Evolutionary conservation across 192 early-diverging fungal species (phyloP).

Genomic region (Pilaira anomala): DNA sequence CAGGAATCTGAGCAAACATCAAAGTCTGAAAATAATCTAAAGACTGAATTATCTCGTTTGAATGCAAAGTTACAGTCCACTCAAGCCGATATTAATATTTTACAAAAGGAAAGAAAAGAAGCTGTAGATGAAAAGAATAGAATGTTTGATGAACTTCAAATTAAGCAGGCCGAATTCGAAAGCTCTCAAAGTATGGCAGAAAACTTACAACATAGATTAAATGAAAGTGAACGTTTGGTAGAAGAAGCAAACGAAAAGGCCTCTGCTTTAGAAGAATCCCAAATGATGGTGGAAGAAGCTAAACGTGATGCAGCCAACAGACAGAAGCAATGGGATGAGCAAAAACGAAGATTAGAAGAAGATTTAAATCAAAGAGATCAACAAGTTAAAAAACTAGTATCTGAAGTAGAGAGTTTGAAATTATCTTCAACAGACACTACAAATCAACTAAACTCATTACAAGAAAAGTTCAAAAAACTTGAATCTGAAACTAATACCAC

Average conservation of each 20-base stretch:
- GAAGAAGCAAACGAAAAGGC: conserved; percentile 52
- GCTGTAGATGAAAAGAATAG: conserved; percentile 42
- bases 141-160: conserved; percentile 55
- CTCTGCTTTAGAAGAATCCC: conserved; percentile 51
- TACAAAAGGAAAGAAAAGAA: conserved; percentile 47
- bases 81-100: conserved; percentile 34
- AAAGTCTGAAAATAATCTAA: conserved; percentile 28
- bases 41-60: conserved; percentile 38
- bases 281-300: conserved; percentile 33
- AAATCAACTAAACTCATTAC: conserved; percentile 20
- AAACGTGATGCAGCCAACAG: conserved; percentile 35
- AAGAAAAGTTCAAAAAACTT: conserved; percentile 30
- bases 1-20: conserved; percentile 21
- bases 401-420: conserved; percentile 34
- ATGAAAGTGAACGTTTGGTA: conserved; percentile 42
- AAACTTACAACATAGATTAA: conserved; percentile 52
- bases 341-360: conserved; percentile 31
- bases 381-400: conserved; percentile 23
- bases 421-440: conserved; percentile 24
- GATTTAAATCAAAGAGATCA: conserved; percentile 42
- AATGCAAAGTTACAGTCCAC: conserved; percentile 29
- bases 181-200: conserved; percentile 55
- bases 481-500: conserved; percentile 11
- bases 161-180: conserved; percentile 59
- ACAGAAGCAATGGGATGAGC: conserved; percentile 37